Evolutionary conservation across 164 flowering plant genomes (phyloP).

Genomic region (Stephania cephalantha): DNA sequence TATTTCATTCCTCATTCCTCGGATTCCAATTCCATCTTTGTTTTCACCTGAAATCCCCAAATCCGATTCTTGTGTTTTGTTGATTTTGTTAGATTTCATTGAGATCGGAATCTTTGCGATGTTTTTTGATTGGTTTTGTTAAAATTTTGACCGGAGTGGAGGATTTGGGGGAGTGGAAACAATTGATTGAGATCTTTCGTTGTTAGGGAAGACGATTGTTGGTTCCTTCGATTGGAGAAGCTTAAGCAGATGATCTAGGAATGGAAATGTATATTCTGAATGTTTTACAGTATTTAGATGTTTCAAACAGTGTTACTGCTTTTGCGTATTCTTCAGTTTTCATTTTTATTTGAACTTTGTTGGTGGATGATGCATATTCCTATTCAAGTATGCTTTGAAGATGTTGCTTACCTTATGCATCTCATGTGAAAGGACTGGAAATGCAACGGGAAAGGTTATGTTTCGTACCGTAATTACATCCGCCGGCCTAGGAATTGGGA

Average conservation of each 20-base stretch:
- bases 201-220: too few species aligned
- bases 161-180: too few species aligned
- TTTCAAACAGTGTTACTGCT: too few species aligned
- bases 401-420: conserved; percentile 9
- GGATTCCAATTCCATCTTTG: too few species aligned
- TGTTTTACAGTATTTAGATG: too few species aligned
- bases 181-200: too few species aligned
- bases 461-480: conserved; percentile 78
- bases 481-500: conserved; percentile 89
- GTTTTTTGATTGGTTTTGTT: background rate
- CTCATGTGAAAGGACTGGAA: conserved; percentile 77
- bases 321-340: too few species aligned
- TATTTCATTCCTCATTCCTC: conserved; percentile 12
- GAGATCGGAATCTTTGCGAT: background rate
- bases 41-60: too few species aligned
- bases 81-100: too few species aligned
- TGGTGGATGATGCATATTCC: background rate
- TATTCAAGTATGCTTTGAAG: background rate
- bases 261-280: background rate
- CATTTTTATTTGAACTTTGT: background rate
- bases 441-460: conserved; percentile 95
- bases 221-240: too few species aligned
- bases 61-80: too few species aligned
- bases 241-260: background rate
- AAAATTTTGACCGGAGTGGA: too few species aligned